phyloP scores from a whole-genome alignment of 2,329 filamentous ascomycete species.

The Cyclaneusma minus region DNA sequence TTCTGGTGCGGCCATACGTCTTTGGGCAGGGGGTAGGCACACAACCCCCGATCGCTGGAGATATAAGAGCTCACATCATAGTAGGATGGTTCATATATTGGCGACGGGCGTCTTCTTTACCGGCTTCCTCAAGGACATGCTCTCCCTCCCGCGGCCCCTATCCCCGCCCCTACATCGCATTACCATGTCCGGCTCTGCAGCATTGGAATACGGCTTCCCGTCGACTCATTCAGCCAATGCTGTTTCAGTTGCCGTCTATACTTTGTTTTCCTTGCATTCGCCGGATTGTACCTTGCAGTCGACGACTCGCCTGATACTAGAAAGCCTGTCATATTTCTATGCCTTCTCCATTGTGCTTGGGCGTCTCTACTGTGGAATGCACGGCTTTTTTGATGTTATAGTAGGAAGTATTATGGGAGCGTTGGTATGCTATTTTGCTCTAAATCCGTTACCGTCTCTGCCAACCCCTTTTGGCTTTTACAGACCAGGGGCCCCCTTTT shows the following conservation, averaged over 20 bases:
- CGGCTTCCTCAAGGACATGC: slow-evolving; percentile 86
- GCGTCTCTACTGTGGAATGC: slow-evolving; percentile 94
- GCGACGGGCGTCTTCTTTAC: slow-evolving; percentile 73
- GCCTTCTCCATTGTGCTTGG: slow-evolving; percentile 80
- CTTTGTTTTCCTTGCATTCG: slow-evolving; percentile 52
- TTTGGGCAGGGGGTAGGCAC: slow-evolving; percentile 69
- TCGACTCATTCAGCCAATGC: slow-evolving; percentile 96
- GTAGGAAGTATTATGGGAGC: slow-evolving; percentile 67
- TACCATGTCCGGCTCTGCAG: slow-evolving; percentile 91
- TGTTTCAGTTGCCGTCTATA: slow-evolving; percentile 82
- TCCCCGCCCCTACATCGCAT: slow-evolving; percentile 88
- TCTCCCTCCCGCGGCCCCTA: slow-evolving; percentile 79
- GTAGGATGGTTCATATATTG: slow-evolving; percentile 56
- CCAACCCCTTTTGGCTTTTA: no score
- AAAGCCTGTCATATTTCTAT: slow-evolving; percentile 66
- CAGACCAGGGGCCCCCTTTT: no score
- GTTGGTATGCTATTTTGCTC: no score
- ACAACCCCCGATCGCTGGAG: slow-evolving; percentile 3
- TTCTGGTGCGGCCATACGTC: slow-evolving; percentile 91
- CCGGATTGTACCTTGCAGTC: slow-evolving; percentile 46
- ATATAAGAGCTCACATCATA: slow-evolving; percentile 8
- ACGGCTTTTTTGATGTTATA: slow-evolving; percentile 85
- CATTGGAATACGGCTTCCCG: slow-evolving; percentile 92
- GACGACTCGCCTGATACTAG: slow-evolving; percentile 43
- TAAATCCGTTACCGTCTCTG: no score